Base-by-base conservation (phyloP, 805 yeast species). In the Lipomyces yamanashiensis region DNA sequence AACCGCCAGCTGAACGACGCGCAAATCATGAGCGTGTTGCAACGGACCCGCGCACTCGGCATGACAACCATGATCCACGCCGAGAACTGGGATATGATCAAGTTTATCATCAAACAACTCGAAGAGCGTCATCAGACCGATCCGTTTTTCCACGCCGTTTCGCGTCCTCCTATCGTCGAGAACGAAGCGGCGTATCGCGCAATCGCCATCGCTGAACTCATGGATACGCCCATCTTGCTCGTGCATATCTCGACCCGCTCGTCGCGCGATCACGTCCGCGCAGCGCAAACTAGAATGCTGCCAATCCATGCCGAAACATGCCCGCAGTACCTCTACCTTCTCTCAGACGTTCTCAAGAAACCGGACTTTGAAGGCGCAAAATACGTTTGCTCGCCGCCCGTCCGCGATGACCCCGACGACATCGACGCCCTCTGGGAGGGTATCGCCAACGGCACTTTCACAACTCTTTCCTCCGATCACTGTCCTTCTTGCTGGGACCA, bases 51-150 rank as follows among this genome's bases (percentile, higher is more conserved):
- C 48, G 75, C 76, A 55, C 68, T 78, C 41, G 78, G 79, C 10
- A 76, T 81, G 68, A 81, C 84, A 7, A 78, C 81, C 0, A 80
- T 81, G 82, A 77, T 81, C 33, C 85, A 81, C 67, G 84, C 85
- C n/a, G 85, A 81, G 67, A 81, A 81, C 70, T 76, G 80, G 54
- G 84, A 81, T 61, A 76, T 81, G 53, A 80, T 81, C 51, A 74
- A 74, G 36, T 79, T 77, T 66, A 73, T 79, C 63, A 77, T 75
- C 59, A 77, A 78, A 44, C 78, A 79, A 54, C 71, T 81, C 15
- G 78, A 78, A 60, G 73, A 74, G 62, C 75, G 77, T 58, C 73
- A 74, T 2, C 66, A 77, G 66, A 74, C 77, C 0, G 80, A 77
- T 23, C 84, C 85, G 2, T 79, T 68, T 61, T 81, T 77, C 66